Evolutionary conservation across 1,284 basidiomycete genomes (phyloP).

Genomic region (Exobasidium rhododendri): DNA sequence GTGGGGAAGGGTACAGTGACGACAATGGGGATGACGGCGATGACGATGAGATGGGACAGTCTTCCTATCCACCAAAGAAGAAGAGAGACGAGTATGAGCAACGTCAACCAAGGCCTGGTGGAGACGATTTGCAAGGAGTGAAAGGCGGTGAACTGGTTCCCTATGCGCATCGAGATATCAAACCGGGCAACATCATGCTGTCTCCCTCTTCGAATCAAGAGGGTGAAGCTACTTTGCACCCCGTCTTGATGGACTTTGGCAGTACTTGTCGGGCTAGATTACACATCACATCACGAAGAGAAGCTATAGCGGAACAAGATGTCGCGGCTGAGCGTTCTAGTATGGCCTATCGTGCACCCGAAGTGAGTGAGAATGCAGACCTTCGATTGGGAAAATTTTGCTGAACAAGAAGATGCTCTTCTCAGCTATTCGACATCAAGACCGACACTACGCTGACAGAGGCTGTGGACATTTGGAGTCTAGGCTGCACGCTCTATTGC

Average conservation of each 20-base stretch:
- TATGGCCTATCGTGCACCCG: slow-evolving; percentile 55
- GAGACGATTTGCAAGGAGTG: slow-evolving; percentile 58
- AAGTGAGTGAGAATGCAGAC: slow-evolving; percentile 21
- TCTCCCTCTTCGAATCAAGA: slow-evolving; percentile 65
- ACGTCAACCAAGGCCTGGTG: slow-evolving; percentile 48
- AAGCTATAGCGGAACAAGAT: slow-evolving; percentile 62
- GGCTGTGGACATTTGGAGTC: slow-evolving; percentile 54
- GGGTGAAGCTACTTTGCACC: slow-evolving; percentile 58
- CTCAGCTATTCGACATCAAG: slow-evolving; percentile 51
- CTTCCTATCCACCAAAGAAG: slow-evolving; percentile 34
- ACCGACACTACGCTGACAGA: slow-evolving; percentile 50
- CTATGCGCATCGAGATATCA: slow-evolving; percentile 94
- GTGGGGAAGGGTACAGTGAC: background rate
- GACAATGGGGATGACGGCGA: slow-evolving; percentile 54
- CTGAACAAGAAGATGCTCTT: background rate
- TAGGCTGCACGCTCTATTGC: slow-evolving; percentile 49
- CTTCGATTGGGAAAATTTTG: background rate
- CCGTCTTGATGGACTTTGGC: slow-evolving; percentile 97
- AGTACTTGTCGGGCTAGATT: slow-evolving; percentile 78
- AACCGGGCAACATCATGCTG: slow-evolving; percentile 96
- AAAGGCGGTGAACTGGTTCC: slow-evolving; percentile 60
- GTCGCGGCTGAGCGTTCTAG: slow-evolving; percentile 49
- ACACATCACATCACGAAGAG: slow-evolving; percentile 71
- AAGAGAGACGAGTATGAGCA: slow-evolving; percentile 27
- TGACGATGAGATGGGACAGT: background rate